A percentile compares a stretch with the other conserved stretches of the same genome.
phyloP scores from a whole-genome alignment of 192 early-diverging fungal species.

The Coemansia sp. region DNA sequence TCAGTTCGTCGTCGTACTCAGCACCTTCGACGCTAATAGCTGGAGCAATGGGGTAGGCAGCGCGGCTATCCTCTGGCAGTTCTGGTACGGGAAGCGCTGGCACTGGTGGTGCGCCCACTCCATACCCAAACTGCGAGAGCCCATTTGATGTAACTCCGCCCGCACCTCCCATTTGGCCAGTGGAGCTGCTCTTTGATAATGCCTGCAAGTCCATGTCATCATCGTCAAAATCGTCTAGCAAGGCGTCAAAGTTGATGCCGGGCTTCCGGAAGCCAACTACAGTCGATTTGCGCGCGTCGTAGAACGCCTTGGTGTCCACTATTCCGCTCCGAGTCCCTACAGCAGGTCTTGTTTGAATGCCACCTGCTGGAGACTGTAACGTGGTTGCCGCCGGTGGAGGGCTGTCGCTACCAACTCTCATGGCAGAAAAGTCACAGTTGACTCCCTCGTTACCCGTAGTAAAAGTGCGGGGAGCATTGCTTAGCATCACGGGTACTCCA shows the following conservation, averaged over 20 bases:
- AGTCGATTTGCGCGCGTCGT: constrained; percentile 50
- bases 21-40: neutral
- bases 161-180: neutral
- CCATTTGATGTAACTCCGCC: neutral
- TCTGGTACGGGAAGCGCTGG: constrained; percentile 21
- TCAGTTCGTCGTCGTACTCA: constrained; percentile 25
- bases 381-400: neutral
- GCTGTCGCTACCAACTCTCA: constrained; percentile 10
- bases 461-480: neutral
- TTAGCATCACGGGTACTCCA: neutral
- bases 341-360: neutral
- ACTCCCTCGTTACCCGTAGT: constrained; percentile 3
- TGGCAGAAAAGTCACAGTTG: constrained; percentile 6
- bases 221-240: constrained; percentile 47
- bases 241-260: constrained; percentile 52
- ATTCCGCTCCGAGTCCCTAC: constrained; percentile 1
- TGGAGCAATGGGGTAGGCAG: constrained; percentile 12
- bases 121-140: constrained; percentile 24
- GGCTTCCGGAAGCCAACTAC: constrained; percentile 46
- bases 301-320: constrained; percentile 22
- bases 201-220: constrained; percentile 19
- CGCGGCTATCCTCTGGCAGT: constrained; percentile 16
- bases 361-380: neutral
- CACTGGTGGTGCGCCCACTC: constrained; percentile 27
- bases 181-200: constrained; percentile 14